phyloP scores from a whole-genome alignment of 495 filamentous ascomycete genomes.

The Pseudevernia furfuracea region DNA sequence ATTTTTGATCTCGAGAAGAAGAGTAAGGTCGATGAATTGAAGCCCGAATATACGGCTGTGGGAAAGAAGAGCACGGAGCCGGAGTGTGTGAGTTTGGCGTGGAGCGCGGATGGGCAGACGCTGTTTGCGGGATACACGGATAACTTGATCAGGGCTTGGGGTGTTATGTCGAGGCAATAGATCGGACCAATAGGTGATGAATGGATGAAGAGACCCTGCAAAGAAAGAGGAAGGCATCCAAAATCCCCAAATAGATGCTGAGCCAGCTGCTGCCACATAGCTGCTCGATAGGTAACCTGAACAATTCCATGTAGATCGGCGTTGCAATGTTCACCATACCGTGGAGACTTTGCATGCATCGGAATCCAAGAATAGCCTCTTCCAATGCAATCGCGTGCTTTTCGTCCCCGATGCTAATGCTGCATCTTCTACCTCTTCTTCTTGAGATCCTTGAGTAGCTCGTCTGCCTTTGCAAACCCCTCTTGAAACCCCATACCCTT shows the following conservation, averaged over 20 bases:
- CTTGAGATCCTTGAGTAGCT: conserved; percentile 46
- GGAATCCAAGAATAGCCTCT: neutral
- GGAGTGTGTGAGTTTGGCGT: conserved; percentile 94
- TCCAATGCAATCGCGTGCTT: neutral
- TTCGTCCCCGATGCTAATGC: neutral
- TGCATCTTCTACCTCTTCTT: conserved; percentile 27
- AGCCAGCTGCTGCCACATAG: neutral
- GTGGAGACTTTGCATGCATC: neutral
- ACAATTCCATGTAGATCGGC: neutral
- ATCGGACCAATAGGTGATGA: neutral
- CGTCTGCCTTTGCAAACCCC: conserved; percentile 53
- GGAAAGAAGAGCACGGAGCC: conserved; percentile 99
- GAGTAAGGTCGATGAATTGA: conserved; percentile 99
- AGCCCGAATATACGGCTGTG: conserved; percentile 92
- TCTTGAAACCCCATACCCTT: conserved; percentile 56
- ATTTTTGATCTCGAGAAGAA: conserved; percentile 99
- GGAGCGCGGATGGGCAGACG: conserved; percentile 96
- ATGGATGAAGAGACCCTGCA: neutral
- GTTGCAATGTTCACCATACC: neutral
- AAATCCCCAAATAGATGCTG: neutral
- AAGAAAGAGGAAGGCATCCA: no score
- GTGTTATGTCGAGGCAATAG: conserved; percentile 60
- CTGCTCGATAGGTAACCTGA: neutral
- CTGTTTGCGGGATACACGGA: conserved; percentile 99
- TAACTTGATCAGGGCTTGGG: conserved; percentile 99